These are phyloP conservation scores for Exophiala alcalophila DNA, from an alignment of 2,329 filamentous ascomycete species.

Conservation along the genomic window DNA sequence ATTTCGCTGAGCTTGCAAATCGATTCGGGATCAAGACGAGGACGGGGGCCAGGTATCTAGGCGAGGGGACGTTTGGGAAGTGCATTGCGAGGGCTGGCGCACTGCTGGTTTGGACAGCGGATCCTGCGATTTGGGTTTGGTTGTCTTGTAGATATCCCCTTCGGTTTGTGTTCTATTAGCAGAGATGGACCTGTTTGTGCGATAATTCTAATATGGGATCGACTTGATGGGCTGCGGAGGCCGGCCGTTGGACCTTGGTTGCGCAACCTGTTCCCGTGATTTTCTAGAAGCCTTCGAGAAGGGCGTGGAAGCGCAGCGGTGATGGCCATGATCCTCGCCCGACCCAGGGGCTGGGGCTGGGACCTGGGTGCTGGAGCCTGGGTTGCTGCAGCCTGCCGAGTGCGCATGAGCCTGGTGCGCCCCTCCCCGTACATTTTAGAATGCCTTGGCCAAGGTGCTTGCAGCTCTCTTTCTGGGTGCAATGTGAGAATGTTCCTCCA, in stretches of 20 bases:
- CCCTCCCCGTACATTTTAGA: too few species aligned
- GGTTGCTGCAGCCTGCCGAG: too few species aligned
- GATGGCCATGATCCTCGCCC: not conserved
- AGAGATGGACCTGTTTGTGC: constrained; percentile 9
- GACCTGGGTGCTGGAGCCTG: too few species aligned
- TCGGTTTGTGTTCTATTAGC: constrained; percentile 21
- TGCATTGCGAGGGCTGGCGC: constrained; percentile 26
- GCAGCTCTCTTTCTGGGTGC: too few species aligned
- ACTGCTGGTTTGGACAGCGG: constrained; percentile 22
- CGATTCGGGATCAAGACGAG: too few species aligned
- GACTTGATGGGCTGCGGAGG: not conserved
- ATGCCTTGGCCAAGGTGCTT: too few species aligned
- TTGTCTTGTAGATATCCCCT: constrained; percentile 29
- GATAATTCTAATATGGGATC: constrained; percentile 14
- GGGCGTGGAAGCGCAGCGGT: constrained; percentile 5
- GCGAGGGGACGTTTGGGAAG: not conserved
- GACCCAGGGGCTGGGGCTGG: not conserved
- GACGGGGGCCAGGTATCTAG: not conserved
- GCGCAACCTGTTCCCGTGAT: constrained; percentile 15
- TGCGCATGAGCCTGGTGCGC: too few species aligned
- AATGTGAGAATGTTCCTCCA: too few species aligned
- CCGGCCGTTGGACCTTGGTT: not conserved
- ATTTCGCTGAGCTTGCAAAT: too few species aligned
- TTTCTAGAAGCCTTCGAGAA: constrained; percentile 28
- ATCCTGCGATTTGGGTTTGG: constrained; percentile 20